Base-by-base conservation (phyloP, 176 grass and related monocot species). In the Puccinellia tenuiflora region DNA sequence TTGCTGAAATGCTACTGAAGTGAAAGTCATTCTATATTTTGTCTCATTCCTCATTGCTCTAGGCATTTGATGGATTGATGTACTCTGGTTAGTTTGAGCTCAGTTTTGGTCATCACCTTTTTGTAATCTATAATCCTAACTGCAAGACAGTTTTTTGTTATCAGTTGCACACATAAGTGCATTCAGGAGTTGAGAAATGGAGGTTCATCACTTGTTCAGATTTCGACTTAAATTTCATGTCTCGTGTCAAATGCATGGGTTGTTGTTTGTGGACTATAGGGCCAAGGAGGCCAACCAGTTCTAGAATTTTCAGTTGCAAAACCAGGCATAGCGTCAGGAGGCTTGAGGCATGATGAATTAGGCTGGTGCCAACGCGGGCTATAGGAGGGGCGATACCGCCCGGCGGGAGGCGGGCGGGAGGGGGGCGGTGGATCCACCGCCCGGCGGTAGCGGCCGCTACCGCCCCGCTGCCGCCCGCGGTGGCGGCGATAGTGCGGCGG, bases 1-100 rank as follows among this genome's bases (percentile, higher is more conserved):
- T 99, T 84, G 96, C 96, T 62, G 96, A 96, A 67, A 85, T 94
- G 89, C 85, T 99, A 39, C 87, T 99, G 33, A 90, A 95, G 84
- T 90, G 68, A 90, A 52, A 24, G 1, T 7, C 18, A 28, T 56
- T 56, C 22, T 82, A 31, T 77, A 70, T 51, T 45, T 60, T 47
- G 61, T 56, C 73, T 81, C 51, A 52, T 26, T 31, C 34, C 28
- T 74, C 15, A 25, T 53, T 83, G 38, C 20, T 74, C 21, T n/a
- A 53, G 13, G 28, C 73, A 38, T 60, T 56, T 83, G 38, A 2
- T 51, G 39, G 65, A 76, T 30, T 37, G 68, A 10, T 85, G 62
- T 80, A 79, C 30, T 21, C 13, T 79, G 29, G 24, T 79, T 79
- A 35, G 13, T 50, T 61, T 75, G 22, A 40, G 18, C 59, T 75